These are phyloP conservation scores for Vitis hybrid DNA, from an alignment of 177 flowering plant genomes.

Conservation along the genomic window DNA sequence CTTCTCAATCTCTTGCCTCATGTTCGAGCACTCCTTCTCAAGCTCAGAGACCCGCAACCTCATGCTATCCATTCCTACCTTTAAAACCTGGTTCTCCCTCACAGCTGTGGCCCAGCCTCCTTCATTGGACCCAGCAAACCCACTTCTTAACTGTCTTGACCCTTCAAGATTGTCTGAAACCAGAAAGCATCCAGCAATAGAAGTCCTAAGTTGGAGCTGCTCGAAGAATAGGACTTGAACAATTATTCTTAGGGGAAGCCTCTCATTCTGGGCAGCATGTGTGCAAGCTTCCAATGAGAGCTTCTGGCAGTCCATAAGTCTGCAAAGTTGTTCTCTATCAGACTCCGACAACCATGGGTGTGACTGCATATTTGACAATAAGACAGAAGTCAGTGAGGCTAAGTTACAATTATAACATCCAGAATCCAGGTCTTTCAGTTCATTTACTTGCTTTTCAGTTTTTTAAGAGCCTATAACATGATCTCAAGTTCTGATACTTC, in stretches of 20 bases:
- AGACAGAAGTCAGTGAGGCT: neutral
- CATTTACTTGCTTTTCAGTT: neutral
- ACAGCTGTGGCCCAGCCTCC: conserved; percentile 76
- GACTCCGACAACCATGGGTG: conserved; percentile 86
- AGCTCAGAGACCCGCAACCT: conserved; percentile 81
- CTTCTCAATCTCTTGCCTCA: conserved; percentile 84
- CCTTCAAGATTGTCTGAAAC: conserved; percentile 88
- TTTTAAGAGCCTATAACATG: neutral
- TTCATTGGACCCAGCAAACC: conserved; percentile 50
- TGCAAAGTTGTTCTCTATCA: conserved; percentile 79
- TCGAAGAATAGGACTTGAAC: conserved; percentile 94
- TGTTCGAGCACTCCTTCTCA: conserved; percentile 79
- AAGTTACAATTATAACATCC: neutral
- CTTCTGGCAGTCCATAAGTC: conserved; percentile 88
- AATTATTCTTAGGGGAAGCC: conserved; percentile 72
- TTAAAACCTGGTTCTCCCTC: conserved; percentile 79
- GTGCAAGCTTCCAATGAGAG: conserved; percentile 91
- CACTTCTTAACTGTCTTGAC: conserved; percentile 74
- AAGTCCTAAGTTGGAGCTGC: conserved; percentile 81
- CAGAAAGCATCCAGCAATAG: conserved; percentile 82
- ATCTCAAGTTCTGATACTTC: neutral
- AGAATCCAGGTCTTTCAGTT: neutral
- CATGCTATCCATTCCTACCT: conserved; percentile 92
- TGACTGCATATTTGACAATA: conserved; percentile 49
- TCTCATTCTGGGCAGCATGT: conserved; percentile 91